A percentile compares a stretch with the other conserved stretches of the same genome.
Conservation (phyloP, 2,329 filamentous ascomycete genomes). For the Talaromyces sp. region DNA sequence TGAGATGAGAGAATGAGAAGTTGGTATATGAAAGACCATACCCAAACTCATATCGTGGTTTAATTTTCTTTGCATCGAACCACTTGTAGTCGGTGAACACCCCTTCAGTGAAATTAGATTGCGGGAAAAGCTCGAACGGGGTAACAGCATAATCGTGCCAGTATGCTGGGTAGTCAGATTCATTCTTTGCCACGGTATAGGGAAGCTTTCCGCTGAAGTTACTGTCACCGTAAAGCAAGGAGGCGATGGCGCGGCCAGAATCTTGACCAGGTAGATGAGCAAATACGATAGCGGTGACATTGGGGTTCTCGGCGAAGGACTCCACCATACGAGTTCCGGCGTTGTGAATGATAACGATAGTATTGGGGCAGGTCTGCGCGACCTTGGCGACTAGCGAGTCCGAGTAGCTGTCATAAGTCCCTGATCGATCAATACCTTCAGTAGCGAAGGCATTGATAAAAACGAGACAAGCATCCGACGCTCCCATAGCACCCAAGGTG, state of each 20-base stretch:
- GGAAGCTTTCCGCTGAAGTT: slow-evolving; percentile 63
- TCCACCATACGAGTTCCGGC: slow-evolving; percentile 75
- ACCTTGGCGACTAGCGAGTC: slow-evolving; percentile 65
- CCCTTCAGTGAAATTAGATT: slow-evolving; percentile 62
- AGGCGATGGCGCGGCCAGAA: slow-evolving; percentile 71
- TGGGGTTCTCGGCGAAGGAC: slow-evolving; percentile 60
- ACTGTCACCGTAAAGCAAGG: slow-evolving; percentile 68
- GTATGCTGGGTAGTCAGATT: slow-evolving; percentile 48
- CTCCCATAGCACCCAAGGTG: slow-evolving; percentile 10
- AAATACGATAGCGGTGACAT: slow-evolving; percentile 73
- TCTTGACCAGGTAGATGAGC: slow-evolving; percentile 73
- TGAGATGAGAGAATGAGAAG: slow-evolving; percentile 58
- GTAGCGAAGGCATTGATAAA: slow-evolving; percentile 29
- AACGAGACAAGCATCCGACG: slow-evolving; percentile 24
- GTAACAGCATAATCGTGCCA: slow-evolving; percentile 49
- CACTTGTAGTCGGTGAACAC: slow-evolving; percentile 60
- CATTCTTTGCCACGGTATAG: slow-evolving; percentile 58
- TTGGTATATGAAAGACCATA: slow-evolving; percentile 63
- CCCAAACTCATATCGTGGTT: slow-evolving; percentile 63
- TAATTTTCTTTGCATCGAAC: slow-evolving; percentile 52
- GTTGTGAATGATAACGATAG: slow-evolving; percentile 87
- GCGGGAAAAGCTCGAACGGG: slow-evolving; percentile 57
- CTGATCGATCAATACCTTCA: slow-evolving; percentile 20
- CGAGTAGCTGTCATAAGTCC: slow-evolving; percentile 24
- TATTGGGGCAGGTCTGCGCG: slow-evolving; percentile 75